Percentiles rank a stretch among this genome's conserved stretches.
phyloP scores from a whole-genome alignment of 192 early-diverging fungal genomes.

The Gamsiella multidivaricata region DNA sequence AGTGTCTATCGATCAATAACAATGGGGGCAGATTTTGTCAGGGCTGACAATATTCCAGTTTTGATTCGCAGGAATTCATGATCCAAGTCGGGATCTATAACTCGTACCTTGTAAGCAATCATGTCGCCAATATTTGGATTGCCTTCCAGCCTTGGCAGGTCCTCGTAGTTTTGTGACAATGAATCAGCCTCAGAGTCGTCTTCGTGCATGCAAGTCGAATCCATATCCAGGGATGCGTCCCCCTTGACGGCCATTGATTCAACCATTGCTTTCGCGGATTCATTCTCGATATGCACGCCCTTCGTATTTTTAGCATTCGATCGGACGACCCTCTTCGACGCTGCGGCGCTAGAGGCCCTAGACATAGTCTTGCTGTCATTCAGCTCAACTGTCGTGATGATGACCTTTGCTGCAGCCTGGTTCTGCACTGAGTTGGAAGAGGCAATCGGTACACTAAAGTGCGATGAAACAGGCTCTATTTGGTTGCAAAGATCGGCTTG shows the following conservation, averaged over 20 bases:
- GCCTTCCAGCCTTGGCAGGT: conserved; percentile 6
- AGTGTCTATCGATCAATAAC: conserved; percentile 23
- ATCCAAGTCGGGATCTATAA: too few species aligned
- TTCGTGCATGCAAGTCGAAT: too few species aligned
- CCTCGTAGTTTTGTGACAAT: conserved; percentile 2
- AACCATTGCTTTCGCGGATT: too few species aligned
- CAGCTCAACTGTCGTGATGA: conserved; percentile 37
- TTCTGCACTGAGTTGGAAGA: not conserved
- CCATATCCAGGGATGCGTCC: too few species aligned
- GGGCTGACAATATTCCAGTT: not conserved
- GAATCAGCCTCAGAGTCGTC: not conserved
- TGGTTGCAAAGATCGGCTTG: not conserved
- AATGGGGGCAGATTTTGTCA: not conserved
- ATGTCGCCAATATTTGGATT: conserved; percentile 13
- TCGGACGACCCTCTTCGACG: not conserved
- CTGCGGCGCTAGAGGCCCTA: not conserved
- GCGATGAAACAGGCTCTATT: not conserved
- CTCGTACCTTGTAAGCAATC: conserved; percentile 28
- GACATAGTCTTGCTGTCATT: not conserved
- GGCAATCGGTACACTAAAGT: not conserved
- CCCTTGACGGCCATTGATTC: too few species aligned
- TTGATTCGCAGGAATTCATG: too few species aligned
- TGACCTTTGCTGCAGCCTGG: conserved; percentile 14
- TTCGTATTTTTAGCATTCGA: too few species aligned
- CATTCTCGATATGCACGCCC: too few species aligned